Evolutionary conservation across 768 basidiomycete species (phyloP).

Genomic region (Scleroderma bovista): DNA sequence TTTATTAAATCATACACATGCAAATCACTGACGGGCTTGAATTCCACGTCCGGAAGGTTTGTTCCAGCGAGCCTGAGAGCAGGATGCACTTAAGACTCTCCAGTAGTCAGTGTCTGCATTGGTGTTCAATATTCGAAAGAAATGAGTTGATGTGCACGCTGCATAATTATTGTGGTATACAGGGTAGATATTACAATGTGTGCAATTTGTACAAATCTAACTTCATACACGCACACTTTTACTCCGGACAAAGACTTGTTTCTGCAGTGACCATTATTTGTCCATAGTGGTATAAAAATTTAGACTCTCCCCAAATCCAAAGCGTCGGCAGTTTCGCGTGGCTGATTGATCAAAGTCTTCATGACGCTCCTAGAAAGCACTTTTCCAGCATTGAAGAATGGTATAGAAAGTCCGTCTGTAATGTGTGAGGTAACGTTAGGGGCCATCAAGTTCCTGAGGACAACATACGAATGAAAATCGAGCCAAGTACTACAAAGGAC

Average conservation of each 20-base stretch:
- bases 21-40: conserved; percentile 59
- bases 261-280: too few species aligned
- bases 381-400: conserved; percentile 54
- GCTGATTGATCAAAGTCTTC: conserved; percentile 36
- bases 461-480: conserved; percentile 73
- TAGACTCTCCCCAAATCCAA: too few species aligned
- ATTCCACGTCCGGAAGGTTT: conserved; percentile 67
- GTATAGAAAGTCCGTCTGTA: conserved; percentile 64
- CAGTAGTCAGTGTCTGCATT: too few species aligned
- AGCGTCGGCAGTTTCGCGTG: conserved; percentile 32
- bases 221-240: too few species aligned
- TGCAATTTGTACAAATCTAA: too few species aligned
- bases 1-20: conserved; percentile 80
- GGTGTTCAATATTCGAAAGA: too few species aligned
- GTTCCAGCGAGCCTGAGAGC: conserved; percentile 56
- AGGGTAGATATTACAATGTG: too few species aligned
- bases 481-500: conserved; percentile 80
- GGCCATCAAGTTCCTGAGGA: neutral
- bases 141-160: too few species aligned
- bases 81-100: conserved; percentile 47
- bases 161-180: too few species aligned
- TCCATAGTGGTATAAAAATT: too few species aligned
- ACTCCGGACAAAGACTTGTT: too few species aligned
- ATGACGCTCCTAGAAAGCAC: conserved; percentile 43
- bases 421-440: neutral